phyloP scores from a whole-genome alignment of 108 stramenopile genomes.

The Pinguiococcus pyrenoidosus region DNA sequence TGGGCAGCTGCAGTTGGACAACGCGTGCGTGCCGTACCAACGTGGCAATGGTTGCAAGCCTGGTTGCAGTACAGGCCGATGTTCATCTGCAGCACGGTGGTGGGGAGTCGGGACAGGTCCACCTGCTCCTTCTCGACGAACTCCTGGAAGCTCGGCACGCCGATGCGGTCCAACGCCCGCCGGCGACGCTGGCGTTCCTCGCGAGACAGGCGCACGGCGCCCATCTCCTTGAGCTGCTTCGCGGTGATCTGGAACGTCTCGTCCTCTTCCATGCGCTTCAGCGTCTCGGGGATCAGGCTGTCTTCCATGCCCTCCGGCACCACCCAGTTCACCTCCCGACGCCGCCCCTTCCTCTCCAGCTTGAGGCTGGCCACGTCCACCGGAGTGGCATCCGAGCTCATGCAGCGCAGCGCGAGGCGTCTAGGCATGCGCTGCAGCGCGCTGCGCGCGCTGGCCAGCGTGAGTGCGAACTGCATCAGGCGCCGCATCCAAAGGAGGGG shows the following conservation, averaged over 20 bases:
- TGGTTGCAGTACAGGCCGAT: slow-evolving; percentile 96
- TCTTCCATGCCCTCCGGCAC: no score
- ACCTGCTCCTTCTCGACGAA: slow-evolving; percentile 31
- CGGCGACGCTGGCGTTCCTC: slow-evolving; percentile 70
- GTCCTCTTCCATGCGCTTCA: slow-evolving; percentile 48
- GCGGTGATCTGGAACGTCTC: slow-evolving; percentile 51
- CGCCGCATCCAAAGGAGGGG: no score
- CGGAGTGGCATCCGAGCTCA: no score
- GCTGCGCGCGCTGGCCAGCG: no score
- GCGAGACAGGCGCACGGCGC: slow-evolving; percentile 46
- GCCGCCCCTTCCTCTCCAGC: no score
- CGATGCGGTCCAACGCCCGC: slow-evolving; percentile 64
- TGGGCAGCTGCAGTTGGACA: no score
- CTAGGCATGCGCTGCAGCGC: no score
- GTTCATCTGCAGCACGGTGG: slow-evolving; percentile 74
- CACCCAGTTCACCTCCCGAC: no score
- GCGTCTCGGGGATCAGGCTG: slow-evolving; percentile 50
- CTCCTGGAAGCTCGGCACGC: slow-evolving; percentile 59
- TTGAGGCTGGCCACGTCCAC: no score
- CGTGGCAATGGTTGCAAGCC: slow-evolving; percentile 79
- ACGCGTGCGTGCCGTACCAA: no score
- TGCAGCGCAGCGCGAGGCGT: no score
- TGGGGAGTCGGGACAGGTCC: slow-evolving; percentile 10
- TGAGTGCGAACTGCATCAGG: no score
- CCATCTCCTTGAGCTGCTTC: slow-evolving; percentile 40